A percentile compares a stretch with the other conserved stretches of the same genome.
These are phyloP conservation scores for Lachnellula suecica DNA, from an alignment of 2,329 filamentous ascomycete species.

Conservation along the genomic window DNA sequence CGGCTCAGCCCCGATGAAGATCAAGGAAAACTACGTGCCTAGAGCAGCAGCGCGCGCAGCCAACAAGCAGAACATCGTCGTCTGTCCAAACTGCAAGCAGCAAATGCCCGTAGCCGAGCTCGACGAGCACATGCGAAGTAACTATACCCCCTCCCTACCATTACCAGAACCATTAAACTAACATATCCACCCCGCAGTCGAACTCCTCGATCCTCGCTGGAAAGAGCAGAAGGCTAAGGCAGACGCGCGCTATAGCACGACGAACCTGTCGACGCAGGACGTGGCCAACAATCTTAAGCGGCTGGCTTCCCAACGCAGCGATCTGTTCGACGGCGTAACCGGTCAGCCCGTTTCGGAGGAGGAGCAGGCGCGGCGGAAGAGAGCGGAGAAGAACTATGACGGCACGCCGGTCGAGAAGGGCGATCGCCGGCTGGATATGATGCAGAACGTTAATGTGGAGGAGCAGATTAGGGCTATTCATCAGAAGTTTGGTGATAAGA, in stretches of 20 bases:
- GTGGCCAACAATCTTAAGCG: conserved; percentile 94
- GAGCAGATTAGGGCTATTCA: conserved; percentile 77
- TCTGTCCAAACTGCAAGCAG: conserved; percentile 93
- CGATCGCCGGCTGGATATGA: conserved; percentile 52
- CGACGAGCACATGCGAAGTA: conserved; percentile 88
- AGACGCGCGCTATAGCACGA: conserved; percentile 79
- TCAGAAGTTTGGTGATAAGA: conserved; percentile 47
- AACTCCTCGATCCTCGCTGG: conserved; percentile 90
- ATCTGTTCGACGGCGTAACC: conserved; percentile 77
- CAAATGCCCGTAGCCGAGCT: conserved; percentile 85
- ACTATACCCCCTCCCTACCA: conserved; percentile 27
- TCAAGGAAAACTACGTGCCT: conserved; percentile 90
- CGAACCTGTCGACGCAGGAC: conserved; percentile 82
- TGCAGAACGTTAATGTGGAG: conserved; percentile 74
- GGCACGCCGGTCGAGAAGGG: conserved; percentile 59
- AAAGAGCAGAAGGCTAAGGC: conserved; percentile 92
- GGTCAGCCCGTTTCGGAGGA: conserved; percentile 67
- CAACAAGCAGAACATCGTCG: conserved; percentile 63
- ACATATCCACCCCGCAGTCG: conserved; percentile 50
- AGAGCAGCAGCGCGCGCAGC: conserved; percentile 73
- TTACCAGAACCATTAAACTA: conserved; percentile 9
- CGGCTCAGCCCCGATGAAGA: conserved; percentile 74
- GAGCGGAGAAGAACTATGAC: conserved; percentile 68
- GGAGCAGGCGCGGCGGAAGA: conserved; percentile 77
- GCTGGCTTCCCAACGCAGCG: conserved; percentile 83